Evolutionary conservation across 441 rosid species (phyloP).

Genomic region (Bocquillonia castaneifolia): DNA sequence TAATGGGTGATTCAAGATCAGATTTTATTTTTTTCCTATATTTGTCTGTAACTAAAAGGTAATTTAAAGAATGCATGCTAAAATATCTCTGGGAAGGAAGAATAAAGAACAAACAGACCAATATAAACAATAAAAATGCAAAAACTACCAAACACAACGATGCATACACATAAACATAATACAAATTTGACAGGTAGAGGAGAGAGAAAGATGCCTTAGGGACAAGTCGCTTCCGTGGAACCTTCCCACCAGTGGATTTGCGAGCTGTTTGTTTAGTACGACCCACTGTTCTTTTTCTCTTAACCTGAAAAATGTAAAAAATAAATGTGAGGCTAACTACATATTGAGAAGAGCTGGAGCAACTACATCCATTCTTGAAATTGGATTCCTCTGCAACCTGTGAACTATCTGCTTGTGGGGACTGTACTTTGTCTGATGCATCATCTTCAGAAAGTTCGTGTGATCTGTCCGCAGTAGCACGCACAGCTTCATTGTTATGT

Average conservation of each 20-base stretch:
- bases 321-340: no score
- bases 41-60: no score
- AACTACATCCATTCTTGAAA: slow-evolving; percentile 29
- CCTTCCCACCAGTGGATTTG: slow-evolving; percentile 52
- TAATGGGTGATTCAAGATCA: no score
- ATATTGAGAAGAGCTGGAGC: no score
- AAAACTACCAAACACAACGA: not conserved
- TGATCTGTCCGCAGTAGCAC: slow-evolving; percentile 30
- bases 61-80: no score
- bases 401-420: slow-evolving; percentile 29
- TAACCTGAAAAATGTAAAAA: no score
- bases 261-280: slow-evolving; percentile 63
- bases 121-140: not conserved
- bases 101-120: not conserved
- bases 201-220: slow-evolving; percentile 34
- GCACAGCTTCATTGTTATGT: slow-evolving; percentile 16
- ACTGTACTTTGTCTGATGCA: slow-evolving; percentile 26
- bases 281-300: slow-evolving; percentile 39
- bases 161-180: not conserved
- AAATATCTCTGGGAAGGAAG: not conserved
- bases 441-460: slow-evolving; percentile 35
- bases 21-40: no score
- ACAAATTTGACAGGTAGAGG: not conserved
- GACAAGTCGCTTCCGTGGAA: slow-evolving; percentile 56
- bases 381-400: slow-evolving; percentile 37